Evolutionary conservation across 768 basidiomycete species (phyloP).

Genomic region (Amanita molliuscula): DNA sequence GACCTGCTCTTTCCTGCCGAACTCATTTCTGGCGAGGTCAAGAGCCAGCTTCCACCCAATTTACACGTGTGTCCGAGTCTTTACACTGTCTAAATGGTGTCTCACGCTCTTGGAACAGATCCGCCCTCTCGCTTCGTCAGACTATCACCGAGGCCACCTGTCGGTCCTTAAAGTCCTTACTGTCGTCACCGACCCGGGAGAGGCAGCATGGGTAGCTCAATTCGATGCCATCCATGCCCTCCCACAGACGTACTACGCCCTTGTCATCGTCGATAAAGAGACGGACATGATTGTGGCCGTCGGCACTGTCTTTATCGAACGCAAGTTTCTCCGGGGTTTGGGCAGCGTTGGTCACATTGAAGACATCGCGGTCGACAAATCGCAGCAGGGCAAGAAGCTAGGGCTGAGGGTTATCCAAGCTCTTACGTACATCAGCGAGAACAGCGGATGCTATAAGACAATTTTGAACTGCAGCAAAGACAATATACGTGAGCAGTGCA

Average conservation of each 20-base stretch:
- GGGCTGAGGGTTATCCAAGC: slow-evolving; percentile 83
- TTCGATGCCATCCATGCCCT: slow-evolving; percentile 49
- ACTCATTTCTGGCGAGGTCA: slow-evolving; percentile 60
- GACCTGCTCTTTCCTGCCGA: slow-evolving; percentile 71
- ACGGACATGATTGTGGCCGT: slow-evolving; percentile 76
- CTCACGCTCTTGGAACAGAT: slow-evolving; percentile 37
- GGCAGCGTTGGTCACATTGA: slow-evolving; percentile 93
- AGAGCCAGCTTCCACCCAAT: slow-evolving; percentile 46
- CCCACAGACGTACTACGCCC: slow-evolving; percentile 63
- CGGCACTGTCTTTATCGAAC: slow-evolving; percentile 82
- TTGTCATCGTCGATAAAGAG: slow-evolving; percentile 72
- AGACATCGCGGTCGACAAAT: slow-evolving; percentile 89
- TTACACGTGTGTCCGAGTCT: slow-evolving; percentile 44
- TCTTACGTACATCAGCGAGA: slow-evolving; percentile 76
- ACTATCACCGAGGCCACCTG: slow-evolving; percentile 77
- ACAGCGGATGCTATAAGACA: slow-evolving; percentile 85
- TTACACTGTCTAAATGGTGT: not conserved
- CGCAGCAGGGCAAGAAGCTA: slow-evolving; percentile 85
- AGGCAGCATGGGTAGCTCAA: slow-evolving; percentile 57
- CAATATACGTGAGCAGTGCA: slow-evolving; percentile 75
- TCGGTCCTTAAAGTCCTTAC: slow-evolving; percentile 73
- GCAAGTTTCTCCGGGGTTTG: slow-evolving; percentile 85
- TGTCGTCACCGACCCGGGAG: slow-evolving; percentile 56
- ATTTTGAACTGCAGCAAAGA: slow-evolving; percentile 89
- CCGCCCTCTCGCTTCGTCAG: slow-evolving; percentile 80